Evolutionary conservation across 192 early-diverging fungal species (phyloP), one percentile per base, ranked within the genome.

Genomic region (Dissophora globulifera): DNA sequence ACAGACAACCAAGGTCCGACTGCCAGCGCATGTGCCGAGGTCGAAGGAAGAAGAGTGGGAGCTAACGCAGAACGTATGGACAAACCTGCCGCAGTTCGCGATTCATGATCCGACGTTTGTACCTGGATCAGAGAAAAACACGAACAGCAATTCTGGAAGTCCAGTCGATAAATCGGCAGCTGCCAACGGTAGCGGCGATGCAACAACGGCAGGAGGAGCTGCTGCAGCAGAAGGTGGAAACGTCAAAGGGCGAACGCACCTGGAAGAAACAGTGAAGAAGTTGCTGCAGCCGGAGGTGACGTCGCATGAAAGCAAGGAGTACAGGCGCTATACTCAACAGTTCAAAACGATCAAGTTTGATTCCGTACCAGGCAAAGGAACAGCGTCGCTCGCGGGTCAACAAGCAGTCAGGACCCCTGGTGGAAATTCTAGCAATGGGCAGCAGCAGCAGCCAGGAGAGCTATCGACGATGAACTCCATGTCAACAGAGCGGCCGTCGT

Each of bases 301-400:
- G 2, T 33, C 52, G 0, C 63, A 67, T 19, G 63, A 76, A 40
- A 29, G 27, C 16, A 76, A 54, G 17, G 72, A 76, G 38, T 76
- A 76, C 63, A 76, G 57, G 40, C 45, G 72, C 60, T 76, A 76
- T 57, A 62, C 72, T 12, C 62, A 67, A n/a, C 72, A 76, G 30
- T 76, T 76, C 72, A 76, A 67, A 32, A 67, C 72, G 1, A 67
- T 76, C 33, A 66, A 40, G 52, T 67, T 76, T 54, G 72, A 76
- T 22, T 76, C 72, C 25, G 72, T 67, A 6, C 56, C 72, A 26
- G 56, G 42, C 10, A 76, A 61, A 43, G 63, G 64, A 29, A 49
- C 57, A 6, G 43, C 58, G 0, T 41, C 54, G 20, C 50, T 31
- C 22, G 57, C n/a, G n/a, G n/a, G n/a, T n/a, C n/a, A n/a, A n/a